These are phyloP conservation scores for Hamigera avellanea DNA, from an alignment of 495 filamentous ascomycete species.

Conservation along the genomic window DNA sequence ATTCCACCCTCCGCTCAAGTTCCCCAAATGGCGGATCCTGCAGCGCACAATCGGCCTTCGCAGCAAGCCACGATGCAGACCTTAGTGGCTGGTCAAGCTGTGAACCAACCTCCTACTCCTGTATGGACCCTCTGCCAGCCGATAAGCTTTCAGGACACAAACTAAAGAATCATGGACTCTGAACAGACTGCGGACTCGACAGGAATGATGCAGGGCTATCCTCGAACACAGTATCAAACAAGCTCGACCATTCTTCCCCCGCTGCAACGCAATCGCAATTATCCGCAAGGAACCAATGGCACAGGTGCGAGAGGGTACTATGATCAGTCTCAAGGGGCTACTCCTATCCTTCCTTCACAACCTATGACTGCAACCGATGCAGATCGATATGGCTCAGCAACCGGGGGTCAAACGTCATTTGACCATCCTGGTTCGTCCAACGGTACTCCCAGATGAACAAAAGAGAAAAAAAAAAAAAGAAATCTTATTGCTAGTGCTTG, in stretches of 20 bases:
- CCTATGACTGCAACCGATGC: constrained; percentile 19
- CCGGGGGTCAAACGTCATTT: constrained; percentile 15
- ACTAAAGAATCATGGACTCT: constrained; percentile 15
- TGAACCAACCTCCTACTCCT: constrained; percentile 32
- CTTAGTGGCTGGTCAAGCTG: constrained; percentile 16
- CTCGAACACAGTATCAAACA: constrained; percentile 22
- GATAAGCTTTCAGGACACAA: constrained; percentile 13
- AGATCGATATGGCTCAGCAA: constrained; percentile 22
- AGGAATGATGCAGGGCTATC: constrained; percentile 30
- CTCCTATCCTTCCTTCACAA: constrained; percentile 30
- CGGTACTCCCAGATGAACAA: constrained; percentile 24
- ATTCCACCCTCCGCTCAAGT: constrained; percentile 22
- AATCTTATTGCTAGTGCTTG: constrained; percentile 1
- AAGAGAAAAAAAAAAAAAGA: neutral
- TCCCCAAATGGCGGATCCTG: constrained; percentile 29
- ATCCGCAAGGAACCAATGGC: constrained; percentile 22
- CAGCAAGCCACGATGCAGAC: constrained; percentile 33
- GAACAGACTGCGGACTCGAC: constrained; percentile 30
- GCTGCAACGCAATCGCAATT: constrained; percentile 25
- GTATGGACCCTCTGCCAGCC: constrained; percentile 25
- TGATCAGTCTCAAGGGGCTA: constrained; percentile 26
- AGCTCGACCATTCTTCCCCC: constrained; percentile 28
- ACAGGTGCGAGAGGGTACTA: constrained; percentile 20
- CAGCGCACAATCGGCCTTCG: constrained; percentile 21
- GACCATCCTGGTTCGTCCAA: constrained; percentile 22